Evolutionary conservation across 441 rosid genomes (phyloP).

Genomic region (Dalechampia spathulata): DNA sequence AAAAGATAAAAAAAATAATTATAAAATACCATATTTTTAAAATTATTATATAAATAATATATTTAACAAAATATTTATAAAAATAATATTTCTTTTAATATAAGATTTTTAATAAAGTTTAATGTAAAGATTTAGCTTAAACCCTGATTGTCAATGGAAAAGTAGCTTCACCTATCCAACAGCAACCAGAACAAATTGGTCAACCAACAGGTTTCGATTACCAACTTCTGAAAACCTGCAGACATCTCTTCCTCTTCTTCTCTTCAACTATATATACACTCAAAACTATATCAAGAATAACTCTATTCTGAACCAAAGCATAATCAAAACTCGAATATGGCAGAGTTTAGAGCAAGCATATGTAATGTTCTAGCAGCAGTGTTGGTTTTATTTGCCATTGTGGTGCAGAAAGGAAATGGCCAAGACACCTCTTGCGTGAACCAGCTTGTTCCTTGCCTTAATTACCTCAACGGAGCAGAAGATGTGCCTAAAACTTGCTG

Average conservation of each 20-base stretch:
- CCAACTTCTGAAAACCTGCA: slow-evolving; percentile 16
- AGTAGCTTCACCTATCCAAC: slow-evolving; percentile 38
- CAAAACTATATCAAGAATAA: background rate
- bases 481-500: slow-evolving; percentile 60
- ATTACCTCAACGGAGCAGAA: slow-evolving; percentile 42
- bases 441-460: slow-evolving; percentile 58
- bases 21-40: too few species aligned
- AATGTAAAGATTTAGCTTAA: too few species aligned
- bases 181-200: slow-evolving; percentile 4
- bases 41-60: too few species aligned
- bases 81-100: too few species aligned
- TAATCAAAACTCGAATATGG: background rate
- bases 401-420: background rate
- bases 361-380: background rate
- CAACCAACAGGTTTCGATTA: slow-evolving; percentile 16
- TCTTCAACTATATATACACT: background rate
- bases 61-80: too few species aligned
- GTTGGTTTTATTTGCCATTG: background rate
- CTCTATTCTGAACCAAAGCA: background rate
- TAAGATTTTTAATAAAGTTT: too few species aligned
- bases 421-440: slow-evolving; percentile 38
- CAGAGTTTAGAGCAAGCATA: background rate
- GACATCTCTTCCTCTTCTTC: background rate
- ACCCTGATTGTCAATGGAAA: too few species aligned
- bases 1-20: too few species aligned